Evolutionary conservation across 106 monocot species (phyloP).

Genomic region (Dactylorhiza incarnata): DNA sequence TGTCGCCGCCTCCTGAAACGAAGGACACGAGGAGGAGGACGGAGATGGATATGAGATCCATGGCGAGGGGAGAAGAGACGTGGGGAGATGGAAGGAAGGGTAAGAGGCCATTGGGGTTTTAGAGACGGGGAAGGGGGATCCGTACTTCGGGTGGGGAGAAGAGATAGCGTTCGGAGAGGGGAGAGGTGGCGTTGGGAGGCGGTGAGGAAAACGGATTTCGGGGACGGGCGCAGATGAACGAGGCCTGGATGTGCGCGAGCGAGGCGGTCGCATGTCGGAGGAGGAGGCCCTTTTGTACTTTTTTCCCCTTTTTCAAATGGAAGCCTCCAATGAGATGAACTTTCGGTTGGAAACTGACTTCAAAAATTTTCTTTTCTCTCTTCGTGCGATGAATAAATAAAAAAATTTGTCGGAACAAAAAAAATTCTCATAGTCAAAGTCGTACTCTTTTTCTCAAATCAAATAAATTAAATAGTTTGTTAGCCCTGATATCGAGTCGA

Average conservation of each 20-base stretch:
- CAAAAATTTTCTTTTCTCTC: too few species aligned
- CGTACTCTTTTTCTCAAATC: too few species aligned
- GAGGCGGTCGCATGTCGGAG: conserved; percentile 44
- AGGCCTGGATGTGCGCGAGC: conserved; percentile 33
- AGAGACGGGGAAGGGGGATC: neutral
- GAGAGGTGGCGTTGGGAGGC: conserved; percentile 8
- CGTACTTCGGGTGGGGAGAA: conserved; percentile 7
- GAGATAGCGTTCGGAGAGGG: neutral
- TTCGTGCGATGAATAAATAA: too few species aligned
- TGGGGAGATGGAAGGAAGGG: conserved; percentile 8
- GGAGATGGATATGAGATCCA: too few species aligned
- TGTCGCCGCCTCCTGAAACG: neutral
- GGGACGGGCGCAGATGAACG: too few species aligned
- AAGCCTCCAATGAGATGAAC: too few species aligned
- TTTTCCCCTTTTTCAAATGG: neutral
- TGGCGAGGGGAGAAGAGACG: neutral
- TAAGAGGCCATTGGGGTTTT: conserved; percentile 7
- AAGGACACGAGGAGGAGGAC: neutral
- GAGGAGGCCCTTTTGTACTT: neutral
- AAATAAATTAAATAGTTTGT: too few species aligned
- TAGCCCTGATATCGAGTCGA: too few species aligned
- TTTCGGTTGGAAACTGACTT: too few species aligned
- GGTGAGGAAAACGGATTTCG: conserved; percentile 1
- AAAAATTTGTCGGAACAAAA: too few species aligned
- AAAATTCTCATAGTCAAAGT: too few species aligned